Conservation (phyloP, 2,329 filamentous ascomycete genomes). For the Trichoderma brevicompactum region DNA sequence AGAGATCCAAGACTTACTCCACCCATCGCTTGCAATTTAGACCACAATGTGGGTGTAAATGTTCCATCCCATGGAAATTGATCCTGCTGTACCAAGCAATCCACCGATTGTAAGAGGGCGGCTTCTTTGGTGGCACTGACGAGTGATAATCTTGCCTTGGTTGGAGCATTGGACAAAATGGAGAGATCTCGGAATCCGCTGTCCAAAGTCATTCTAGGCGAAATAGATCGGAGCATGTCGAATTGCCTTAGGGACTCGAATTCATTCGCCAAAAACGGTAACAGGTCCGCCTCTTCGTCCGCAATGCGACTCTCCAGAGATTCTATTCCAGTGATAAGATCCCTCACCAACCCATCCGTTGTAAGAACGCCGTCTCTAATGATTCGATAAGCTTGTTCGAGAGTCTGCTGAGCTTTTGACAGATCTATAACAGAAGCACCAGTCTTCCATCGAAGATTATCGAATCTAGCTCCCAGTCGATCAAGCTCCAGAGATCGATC, state of each 20-base stretch:
- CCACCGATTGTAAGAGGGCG: constrained; percentile 52
- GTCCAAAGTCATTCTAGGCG: constrained; percentile 7
- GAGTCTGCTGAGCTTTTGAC: constrained; percentile 56
- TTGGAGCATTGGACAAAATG: constrained; percentile 52
- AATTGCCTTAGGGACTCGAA: constrained; percentile 64
- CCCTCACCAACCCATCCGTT: constrained; percentile 53
- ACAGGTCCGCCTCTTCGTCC: constrained; percentile 46
- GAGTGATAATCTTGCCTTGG: constrained; percentile 42
- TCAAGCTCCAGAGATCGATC: constrained; percentile 57
- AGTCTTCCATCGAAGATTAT: constrained; percentile 63
- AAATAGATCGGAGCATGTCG: constrained; percentile 46
- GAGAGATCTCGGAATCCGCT: constrained; percentile 31
- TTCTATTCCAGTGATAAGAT: constrained; percentile 56
- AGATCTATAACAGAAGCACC: constrained; percentile 57
- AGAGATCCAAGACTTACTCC: constrained; percentile 64
- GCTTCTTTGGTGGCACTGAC: constrained; percentile 44
- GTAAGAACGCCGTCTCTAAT: constrained; percentile 50
- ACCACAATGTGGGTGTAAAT: constrained; percentile 54
- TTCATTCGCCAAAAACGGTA: constrained; percentile 57
- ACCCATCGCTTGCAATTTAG: constrained; percentile 56
- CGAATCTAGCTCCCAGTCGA: constrained; percentile 62
- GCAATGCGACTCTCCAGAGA: constrained; percentile 54
- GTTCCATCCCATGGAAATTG: constrained; percentile 49
- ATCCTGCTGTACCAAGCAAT: constrained; percentile 50
- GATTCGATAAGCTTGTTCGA: constrained; percentile 61